Evolutionary conservation across 139 green algal species (phyloP).

Genomic region (Coelastrella sp.): DNA sequence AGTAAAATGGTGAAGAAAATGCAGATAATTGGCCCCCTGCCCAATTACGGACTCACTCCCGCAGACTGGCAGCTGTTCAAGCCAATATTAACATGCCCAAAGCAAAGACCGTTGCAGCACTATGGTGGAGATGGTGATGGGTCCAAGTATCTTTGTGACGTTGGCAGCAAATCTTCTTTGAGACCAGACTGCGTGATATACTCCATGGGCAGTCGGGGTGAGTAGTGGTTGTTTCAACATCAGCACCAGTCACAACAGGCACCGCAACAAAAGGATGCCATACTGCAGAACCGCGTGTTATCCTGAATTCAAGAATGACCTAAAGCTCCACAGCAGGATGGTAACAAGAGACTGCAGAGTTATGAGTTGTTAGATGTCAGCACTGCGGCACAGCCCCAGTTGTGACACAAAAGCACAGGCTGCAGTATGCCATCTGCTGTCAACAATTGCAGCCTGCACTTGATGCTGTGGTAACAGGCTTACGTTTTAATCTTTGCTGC

Average conservation of each 20-base stretch:
- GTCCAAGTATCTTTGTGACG: not conserved
- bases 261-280: not conserved
- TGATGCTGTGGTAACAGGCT: not conserved
- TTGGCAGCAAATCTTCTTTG: not conserved
- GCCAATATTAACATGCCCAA: not conserved
- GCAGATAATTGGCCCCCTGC: not conserved
- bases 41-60: not conserved
- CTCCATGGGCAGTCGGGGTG: not conserved
- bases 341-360: too few relatives aligned
- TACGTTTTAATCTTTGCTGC: not conserved
- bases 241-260: not conserved
- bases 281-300: too few relatives aligned
- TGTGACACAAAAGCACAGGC: too few relatives aligned
- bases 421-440: too few relatives aligned
- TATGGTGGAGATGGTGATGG: slow-evolving; percentile 7
- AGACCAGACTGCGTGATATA: not conserved
- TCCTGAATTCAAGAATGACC: too few relatives aligned
- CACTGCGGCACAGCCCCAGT: too few relatives aligned
- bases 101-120: not conserved
- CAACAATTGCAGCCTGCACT: too few relatives aligned
- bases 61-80: slow-evolving; percentile 5
- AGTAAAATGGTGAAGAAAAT: not conserved
- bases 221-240: not conserved
- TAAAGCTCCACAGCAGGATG: too few relatives aligned
- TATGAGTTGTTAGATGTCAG: too few relatives aligned